Base-by-base conservation (phyloP, 768 basidiomycete species). In the Phanerodontia chrysosporium region DNA sequence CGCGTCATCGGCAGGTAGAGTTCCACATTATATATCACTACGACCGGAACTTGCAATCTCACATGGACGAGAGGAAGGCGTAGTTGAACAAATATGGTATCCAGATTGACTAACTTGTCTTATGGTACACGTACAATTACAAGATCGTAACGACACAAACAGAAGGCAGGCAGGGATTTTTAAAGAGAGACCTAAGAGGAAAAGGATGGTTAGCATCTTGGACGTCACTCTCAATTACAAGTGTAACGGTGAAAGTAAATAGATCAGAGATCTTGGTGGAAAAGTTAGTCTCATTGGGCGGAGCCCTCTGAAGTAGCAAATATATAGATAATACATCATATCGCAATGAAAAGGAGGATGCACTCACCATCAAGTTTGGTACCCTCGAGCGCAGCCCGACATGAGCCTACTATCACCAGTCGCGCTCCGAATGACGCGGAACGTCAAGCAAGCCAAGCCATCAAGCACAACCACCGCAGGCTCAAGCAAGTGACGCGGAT, bases 271-370 rank as follows among this genome's bases (percentile, higher is more conserved):
- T 86, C 84, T 87, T 86, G 84, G 84, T 86, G 84, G 80, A 84
- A 78, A 42, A 85, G 81, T 70, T 86, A 70, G 83, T 89, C 86
- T 89, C 88, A 89, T 88, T 67, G 85, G 81, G 78, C 65, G 51
- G 46, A 73, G 71, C 81, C 79, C 86, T 89, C 88, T 89, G 87
- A 90, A 92, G 89, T 90, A 90, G 88, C 88, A 89, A 89, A 89
- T 89, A 89, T 88, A 76, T 42, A 61, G 62, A 66, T 73, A 49
- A 27, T 64, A 69, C 74, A 73, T 73, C 74, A 76, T 74, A 24
- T 46, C 21, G 22, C 35, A 22, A 10, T 32, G 49, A 57, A 57
- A 42, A 39, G 55, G 46, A 16, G 24, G 57, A 65, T 56, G n/a
- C 36, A 42, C 52, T 53, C 29, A 30, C 32, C 29, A 30, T 49